Percentiles rank a stretch among this genome's conserved stretches.
Conservation (phyloP, 2,329 filamentous ascomycete genomes). For the Amylocarpus encephaloides region DNA sequence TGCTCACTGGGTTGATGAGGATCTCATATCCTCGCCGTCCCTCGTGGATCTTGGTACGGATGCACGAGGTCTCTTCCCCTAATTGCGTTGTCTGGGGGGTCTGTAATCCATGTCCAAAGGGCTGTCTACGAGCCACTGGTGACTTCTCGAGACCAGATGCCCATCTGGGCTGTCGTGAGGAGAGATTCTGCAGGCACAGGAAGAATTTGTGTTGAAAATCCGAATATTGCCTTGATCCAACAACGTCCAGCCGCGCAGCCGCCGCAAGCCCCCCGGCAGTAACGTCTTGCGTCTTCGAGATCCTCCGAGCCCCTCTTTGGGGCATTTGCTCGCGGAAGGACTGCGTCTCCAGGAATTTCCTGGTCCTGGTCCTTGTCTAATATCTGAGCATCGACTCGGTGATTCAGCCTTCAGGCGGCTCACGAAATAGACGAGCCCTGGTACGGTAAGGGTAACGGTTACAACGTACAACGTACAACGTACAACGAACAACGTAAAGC, state of each 20-base stretch:
- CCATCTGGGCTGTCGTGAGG: not conserved
- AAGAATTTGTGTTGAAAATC: not conserved
- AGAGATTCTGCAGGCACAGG: not conserved
- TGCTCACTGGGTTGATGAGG: conserved; percentile 8
- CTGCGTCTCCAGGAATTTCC: conserved; percentile 1
- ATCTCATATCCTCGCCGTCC: not conserved
- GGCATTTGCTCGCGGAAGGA: not conserved
- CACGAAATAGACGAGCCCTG: too few relatives aligned
- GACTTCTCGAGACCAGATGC: conserved; percentile 2
- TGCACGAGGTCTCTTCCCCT: conserved; percentile 24
- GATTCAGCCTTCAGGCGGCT: too few relatives aligned
- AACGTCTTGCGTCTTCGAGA: not conserved
- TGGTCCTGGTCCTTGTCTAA: not conserved
- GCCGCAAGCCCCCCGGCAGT: not conserved
- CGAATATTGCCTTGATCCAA: not conserved
- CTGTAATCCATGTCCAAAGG: conserved; percentile 11
- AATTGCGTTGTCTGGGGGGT: conserved; percentile 17
- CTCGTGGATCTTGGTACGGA: conserved; percentile 26
- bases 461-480: too few relatives aligned
- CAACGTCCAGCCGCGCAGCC: not conserved
- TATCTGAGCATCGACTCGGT: too few relatives aligned
- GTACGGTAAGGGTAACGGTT: too few relatives aligned
- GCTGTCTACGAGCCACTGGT: conserved; percentile 13
- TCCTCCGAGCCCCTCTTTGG: conserved; percentile 6
- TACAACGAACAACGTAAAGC: too few relatives aligned